Evolutionary conservation across 345 rosid species (phyloP).

Genomic region (thale cress (Arabidopsis thaliana)): TAIR10.1 NC_003076.8:14540001-14540500

Average conservation of each 20-base stretch:
- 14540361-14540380: background rate
- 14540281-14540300: slow-evolving; percentile 33
- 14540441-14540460: background rate
- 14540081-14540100: background rate
- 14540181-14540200: slow-evolving; percentile 12
- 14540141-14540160: background rate
- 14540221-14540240: slow-evolving; percentile 38
- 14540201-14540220: background rate
- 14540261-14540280: slow-evolving; percentile 41
- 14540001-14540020: background rate
- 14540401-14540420: background rate
- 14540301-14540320: background rate
- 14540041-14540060: slow-evolving; percentile 33
- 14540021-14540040: slow-evolving; percentile 31
- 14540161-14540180: background rate
- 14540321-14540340: slow-evolving; percentile 8
- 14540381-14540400: slow-evolving; percentile 20
- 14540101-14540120: background rate
- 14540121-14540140: background rate
- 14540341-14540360: background rate
- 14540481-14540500: background rate
- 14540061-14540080: slow-evolving; percentile 2
- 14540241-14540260: slow-evolving; percentile 46
- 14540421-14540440: background rate
- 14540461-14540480: background rate